Conservation (phyloP, 352 stramenopile species). For the Pythium biforme region DNA sequence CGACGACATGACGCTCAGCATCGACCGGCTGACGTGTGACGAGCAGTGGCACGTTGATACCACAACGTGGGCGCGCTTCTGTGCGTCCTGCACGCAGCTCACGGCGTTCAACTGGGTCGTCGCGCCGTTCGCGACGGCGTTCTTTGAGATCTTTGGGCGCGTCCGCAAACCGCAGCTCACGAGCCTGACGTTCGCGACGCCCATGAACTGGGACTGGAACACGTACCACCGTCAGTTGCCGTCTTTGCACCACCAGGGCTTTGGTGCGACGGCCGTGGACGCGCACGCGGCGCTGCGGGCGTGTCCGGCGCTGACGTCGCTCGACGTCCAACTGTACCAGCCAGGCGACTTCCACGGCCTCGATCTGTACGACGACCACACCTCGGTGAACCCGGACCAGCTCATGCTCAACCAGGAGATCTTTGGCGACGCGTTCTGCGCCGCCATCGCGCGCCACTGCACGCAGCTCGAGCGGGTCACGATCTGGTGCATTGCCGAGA, state of each 20-base stretch:
- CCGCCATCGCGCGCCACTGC: background rate
- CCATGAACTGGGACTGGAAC: slow-evolving; percentile 17
- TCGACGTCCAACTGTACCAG: background rate
- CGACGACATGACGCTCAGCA: background rate
- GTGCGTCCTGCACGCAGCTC: background rate
- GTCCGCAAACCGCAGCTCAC: slow-evolving; percentile 20
- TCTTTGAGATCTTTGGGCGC: slow-evolving; percentile 25
- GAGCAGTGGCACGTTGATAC: slow-evolving; percentile 15
- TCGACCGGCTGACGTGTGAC: background rate
- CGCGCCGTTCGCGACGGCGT: slow-evolving; percentile 15
- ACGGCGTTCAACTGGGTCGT: slow-evolving; percentile 16
- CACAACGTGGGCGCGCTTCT: slow-evolving; percentile 15
- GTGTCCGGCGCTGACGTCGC: background rate
- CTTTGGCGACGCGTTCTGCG: slow-evolving; percentile 26
- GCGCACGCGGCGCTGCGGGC: background rate
- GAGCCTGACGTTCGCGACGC: slow-evolving; percentile 8
- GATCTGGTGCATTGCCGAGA: background rate
- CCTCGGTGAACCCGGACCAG: background rate
- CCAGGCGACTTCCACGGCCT: background rate
- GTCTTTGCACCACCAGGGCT: background rate
- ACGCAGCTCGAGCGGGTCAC: slow-evolving; percentile 3
- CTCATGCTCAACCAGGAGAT: slow-evolving; percentile 15
- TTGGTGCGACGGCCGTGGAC: slow-evolving; percentile 2
- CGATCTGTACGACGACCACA: background rate
- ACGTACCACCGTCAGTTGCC: background rate